Evolutionary conservation across 495 filamentous ascomycete species (phyloP), one percentile per base, ranked within the genome.

Genomic region (Tuber umbilicatum): DNA sequence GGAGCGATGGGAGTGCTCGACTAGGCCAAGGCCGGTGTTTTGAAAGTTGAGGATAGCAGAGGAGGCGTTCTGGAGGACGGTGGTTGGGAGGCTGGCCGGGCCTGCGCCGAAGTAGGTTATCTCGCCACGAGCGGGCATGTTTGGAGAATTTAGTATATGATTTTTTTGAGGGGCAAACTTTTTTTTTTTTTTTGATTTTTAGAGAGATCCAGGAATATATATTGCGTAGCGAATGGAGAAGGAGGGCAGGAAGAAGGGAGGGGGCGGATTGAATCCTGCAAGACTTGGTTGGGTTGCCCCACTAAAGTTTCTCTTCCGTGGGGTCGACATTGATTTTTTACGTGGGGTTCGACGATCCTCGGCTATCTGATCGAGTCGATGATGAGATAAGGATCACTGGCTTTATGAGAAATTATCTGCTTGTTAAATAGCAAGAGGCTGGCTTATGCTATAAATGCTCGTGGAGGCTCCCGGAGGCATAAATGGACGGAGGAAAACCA

Each of bases 1-100:
- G n/a, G 91, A 93, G 71, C 94, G 93, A 83, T 98, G 94, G 35
- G 91, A 94, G 83, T 96, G 92, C 83, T 97, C 94, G 75, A 91
- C 91, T 68, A 94, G 86, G 75, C 90, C 92, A 74, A 97, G 85
- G 68, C 94, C 94, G 73, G 88, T 92, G 82, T 89, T 86, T 38
- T 96, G 86, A 86, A 90, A 95, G 86, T 98, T 92, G 73, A 94
- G 84, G 60, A 97, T 90, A 21, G 92, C 90, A 81, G 88, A 82
- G 9, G 92, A 88, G 73, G 92, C 94, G 42, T 84, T 85, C 76
- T 91, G 88, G 71, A 97, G 88, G 39, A 97, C 90, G 17, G 87
- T 78, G 14, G 91, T 95, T 4, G 94, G 94, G 4, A 98, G 87
- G 55, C 89, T 86, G 39, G 94, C 93, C 67, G 94, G 94, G 73